A percentile compares a stretch with the other conserved stretches of the same genome.
Evolutionary conservation across 2,329 filamentous ascomycete genomes (phyloP).

Genomic region (Exophiala calicioides): DNA sequence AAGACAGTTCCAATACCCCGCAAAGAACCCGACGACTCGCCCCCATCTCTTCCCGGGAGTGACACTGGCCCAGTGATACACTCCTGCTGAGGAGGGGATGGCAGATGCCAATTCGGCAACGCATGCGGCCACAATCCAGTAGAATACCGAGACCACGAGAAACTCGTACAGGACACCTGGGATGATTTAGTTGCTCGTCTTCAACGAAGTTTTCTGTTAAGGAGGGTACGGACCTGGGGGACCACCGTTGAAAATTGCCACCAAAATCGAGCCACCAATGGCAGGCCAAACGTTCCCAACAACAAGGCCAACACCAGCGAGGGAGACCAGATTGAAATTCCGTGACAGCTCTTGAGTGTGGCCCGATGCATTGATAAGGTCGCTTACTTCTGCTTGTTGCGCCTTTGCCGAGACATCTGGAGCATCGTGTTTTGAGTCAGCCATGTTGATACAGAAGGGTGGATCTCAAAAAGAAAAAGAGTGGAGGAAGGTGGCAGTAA

Average conservation of each 20-base stretch:
- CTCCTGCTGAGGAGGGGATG: slow-evolving; percentile 61
- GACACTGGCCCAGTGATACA: slow-evolving; percentile 64
- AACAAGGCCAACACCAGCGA: slow-evolving; percentile 62
- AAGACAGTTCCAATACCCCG: slow-evolving; percentile 48
- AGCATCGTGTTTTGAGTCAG: not conserved
- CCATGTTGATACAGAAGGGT: slow-evolving; percentile 1
- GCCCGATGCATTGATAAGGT: slow-evolving; percentile 61
- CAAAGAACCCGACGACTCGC: slow-evolving; percentile 51
- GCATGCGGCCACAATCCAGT: slow-evolving; percentile 60
- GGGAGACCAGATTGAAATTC: slow-evolving; percentile 62
- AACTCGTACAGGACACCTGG: slow-evolving; percentile 67
- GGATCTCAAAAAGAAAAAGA: no score
- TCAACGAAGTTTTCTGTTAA: not conserved
- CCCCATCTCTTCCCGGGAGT: slow-evolving; percentile 58
- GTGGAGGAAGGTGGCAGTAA: no score
- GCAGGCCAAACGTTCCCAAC: slow-evolving; percentile 64
- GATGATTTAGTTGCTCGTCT: slow-evolving; percentile 33
- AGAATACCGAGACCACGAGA: slow-evolving; percentile 52
- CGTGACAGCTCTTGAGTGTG: slow-evolving; percentile 64
- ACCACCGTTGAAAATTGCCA: slow-evolving; percentile 30
- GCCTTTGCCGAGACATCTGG: not conserved
- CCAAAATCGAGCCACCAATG: slow-evolving; percentile 26
- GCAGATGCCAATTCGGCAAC: slow-evolving; percentile 63
- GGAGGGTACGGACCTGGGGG: slow-evolving; percentile 16
- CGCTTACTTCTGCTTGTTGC: not conserved